phyloP scores from a whole-genome alignment of 352 stramenopile species.

The Phytophthora brassicae region DNA sequence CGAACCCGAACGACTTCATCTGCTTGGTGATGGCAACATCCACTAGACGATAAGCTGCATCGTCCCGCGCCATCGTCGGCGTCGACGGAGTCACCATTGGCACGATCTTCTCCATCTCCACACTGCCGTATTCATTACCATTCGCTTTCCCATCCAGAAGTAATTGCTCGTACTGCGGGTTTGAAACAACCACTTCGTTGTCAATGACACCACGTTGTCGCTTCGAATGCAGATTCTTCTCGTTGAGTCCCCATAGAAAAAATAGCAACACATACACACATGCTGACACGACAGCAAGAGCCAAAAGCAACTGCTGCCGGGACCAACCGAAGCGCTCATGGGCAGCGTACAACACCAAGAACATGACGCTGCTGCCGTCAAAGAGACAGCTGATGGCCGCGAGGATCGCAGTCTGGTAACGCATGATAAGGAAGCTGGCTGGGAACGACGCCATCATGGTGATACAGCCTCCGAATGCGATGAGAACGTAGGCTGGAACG shows the following conservation, averaged over 20 bases:
- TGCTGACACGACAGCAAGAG: slow-evolving; percentile 42
- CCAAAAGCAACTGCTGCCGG: slow-evolving; percentile 52
- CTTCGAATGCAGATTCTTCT: slow-evolving; percentile 44
- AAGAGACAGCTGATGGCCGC: slow-evolving; percentile 80
- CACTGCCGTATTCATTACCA: slow-evolving; percentile 27
- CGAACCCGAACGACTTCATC: slow-evolving; percentile 80
- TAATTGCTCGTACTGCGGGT: slow-evolving; percentile 32
- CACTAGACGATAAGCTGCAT: slow-evolving; percentile 41
- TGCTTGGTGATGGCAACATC: slow-evolving; percentile 64
- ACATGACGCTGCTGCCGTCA: slow-evolving; percentile 73
- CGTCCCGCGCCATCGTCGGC: slow-evolving; percentile 9
- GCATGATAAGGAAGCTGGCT: slow-evolving; percentile 70
- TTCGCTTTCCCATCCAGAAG: slow-evolving; percentile 27
- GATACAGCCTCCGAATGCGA: slow-evolving; percentile 71
- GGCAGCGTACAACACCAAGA: slow-evolving; percentile 65
- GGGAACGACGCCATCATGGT: slow-evolving; percentile 85
- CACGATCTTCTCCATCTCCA: slow-evolving; percentile 20
- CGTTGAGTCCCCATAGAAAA: slow-evolving; percentile 78
- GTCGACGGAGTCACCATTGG: slow-evolving; percentile 9
- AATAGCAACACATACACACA: slow-evolving; percentile 65
- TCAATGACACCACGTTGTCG: slow-evolving; percentile 14
- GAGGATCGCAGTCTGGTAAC: slow-evolving; percentile 76
- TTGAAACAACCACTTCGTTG: slow-evolving; percentile 13
- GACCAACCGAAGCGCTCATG: slow-evolving; percentile 49
- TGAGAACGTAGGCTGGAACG: slow-evolving; percentile 63